Evolutionary conservation across 78 protist species (phyloP).

Genomic region (Planoprotostelium fungivorum): DNA sequence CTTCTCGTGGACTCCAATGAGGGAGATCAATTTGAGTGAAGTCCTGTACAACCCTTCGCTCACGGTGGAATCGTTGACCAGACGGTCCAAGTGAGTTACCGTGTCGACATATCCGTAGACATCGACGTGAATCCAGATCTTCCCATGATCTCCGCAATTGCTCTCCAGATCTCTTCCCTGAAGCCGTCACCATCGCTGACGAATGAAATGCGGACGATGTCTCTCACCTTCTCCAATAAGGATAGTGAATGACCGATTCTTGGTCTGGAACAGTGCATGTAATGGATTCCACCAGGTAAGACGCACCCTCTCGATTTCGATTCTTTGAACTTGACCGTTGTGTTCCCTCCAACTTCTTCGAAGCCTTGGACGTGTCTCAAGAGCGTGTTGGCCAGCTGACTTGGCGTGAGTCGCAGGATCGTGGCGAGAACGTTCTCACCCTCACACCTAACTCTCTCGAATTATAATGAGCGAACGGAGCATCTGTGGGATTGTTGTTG

Average conservation of each 20-base stretch:
- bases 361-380: background rate
- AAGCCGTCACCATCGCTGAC: background rate
- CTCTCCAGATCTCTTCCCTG: too few relatives aligned
- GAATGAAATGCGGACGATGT: background rate
- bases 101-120: background rate
- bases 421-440: background rate
- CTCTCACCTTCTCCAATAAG: background rate
- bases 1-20: background rate
- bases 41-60: too few relatives aligned
- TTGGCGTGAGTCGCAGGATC: background rate
- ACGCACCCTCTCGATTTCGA: background rate
- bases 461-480: background rate
- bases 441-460: background rate
- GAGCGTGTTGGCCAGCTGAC: background rate
- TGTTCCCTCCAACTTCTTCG: background rate
- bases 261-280: background rate
- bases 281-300: background rate
- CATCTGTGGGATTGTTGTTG: background rate
- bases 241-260: background rate
- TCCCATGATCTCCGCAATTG: background rate
- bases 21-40: background rate
- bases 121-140: background rate
- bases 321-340: background rate
- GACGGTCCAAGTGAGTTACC: background rate
- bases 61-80: background rate